Conservation (phyloP, 2,329 filamentous ascomycete species). For the Pestalotiopsis sp. region DNA sequence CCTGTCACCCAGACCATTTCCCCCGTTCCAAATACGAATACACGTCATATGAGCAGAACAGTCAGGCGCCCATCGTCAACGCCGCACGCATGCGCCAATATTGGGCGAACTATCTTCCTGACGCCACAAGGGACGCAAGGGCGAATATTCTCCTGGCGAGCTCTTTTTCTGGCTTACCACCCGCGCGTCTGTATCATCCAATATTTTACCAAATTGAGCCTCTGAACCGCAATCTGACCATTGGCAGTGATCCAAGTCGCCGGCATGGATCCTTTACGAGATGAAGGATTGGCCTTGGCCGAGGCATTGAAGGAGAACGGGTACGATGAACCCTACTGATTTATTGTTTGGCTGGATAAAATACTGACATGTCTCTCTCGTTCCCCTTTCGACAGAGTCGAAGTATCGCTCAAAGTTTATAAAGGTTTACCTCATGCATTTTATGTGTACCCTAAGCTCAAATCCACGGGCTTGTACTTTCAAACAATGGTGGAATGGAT, state of each 20-base stretch:
- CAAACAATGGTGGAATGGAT: background rate
- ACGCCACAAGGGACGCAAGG: background rate
- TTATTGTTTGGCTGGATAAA: background rate
- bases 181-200: background rate
- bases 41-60: background rate
- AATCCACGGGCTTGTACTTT: background rate
- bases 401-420: background rate
- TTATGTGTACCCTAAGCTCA: background rate
- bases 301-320: background rate
- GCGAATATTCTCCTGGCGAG: background rate
- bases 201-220: background rate
- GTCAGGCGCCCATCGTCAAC: background rate
- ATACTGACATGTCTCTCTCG: background rate
- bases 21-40: background rate
- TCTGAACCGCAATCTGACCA: background rate
- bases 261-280: slow-evolving; percentile 4
- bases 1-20: slow-evolving; percentile 4
- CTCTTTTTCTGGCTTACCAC: background rate
- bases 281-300: background rate
- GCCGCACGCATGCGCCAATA: slow-evolving; percentile 1
- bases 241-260: background rate
- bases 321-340: background rate
- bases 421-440: slow-evolving; percentile 2
- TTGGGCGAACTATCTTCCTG: background rate
- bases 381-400: background rate